Evolutionary conservation across 1,284 basidiomycete genomes (phyloP), one percentile per base, ranked within the genome.

Genomic region (Boletus mariae): DNA sequence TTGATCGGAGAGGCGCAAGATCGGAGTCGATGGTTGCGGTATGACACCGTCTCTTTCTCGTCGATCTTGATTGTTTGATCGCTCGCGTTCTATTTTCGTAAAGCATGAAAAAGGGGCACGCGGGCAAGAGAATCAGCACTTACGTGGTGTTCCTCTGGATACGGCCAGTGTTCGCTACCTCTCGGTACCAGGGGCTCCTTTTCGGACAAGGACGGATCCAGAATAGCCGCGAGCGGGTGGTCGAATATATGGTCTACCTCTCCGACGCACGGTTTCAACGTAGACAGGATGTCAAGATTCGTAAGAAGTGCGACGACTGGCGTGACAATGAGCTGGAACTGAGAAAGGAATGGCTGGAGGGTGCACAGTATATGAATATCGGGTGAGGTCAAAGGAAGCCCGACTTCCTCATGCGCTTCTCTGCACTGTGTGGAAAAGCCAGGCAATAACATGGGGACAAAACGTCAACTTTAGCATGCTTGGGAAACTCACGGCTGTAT

Each of bases 401-500:
- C 80, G 13, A 92, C 85, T 72, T 94, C 92, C 71, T 94, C 92
- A 57, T 82, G 68, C 0, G 92, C 92, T 71, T 94, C 92, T 56
- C 92, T 78, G 44, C 80, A 78, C 90, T 93, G 61, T 49, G 31
- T 2, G 15, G 25, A 17, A 15, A 34, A 13, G 57, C 45, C 41
- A 47, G 47, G 49, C 20, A 20, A 20, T 20, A n/a, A 47, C 13
- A 17, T 11, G 3, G 26, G 9, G 34, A 15, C 52, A 52, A 42
- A 40, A 38, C 25, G 46, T 4, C 17, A n/a, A 28, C 29, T 6
- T 29, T 29, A 10, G 35, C 34, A 41, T n/a, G 20, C 6, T 29
- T 23, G 17, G 44, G 34, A 50, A 26, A 61, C 83, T 71, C 65
- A 94, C 91, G 13, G 92, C 92, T 41, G 92, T 92, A 45, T 79